Percentiles rank a stretch among this genome's conserved stretches.
Conservation (phyloP, 2,329 filamentous ascomycete species). For the Cladosporium sp. region DNA sequence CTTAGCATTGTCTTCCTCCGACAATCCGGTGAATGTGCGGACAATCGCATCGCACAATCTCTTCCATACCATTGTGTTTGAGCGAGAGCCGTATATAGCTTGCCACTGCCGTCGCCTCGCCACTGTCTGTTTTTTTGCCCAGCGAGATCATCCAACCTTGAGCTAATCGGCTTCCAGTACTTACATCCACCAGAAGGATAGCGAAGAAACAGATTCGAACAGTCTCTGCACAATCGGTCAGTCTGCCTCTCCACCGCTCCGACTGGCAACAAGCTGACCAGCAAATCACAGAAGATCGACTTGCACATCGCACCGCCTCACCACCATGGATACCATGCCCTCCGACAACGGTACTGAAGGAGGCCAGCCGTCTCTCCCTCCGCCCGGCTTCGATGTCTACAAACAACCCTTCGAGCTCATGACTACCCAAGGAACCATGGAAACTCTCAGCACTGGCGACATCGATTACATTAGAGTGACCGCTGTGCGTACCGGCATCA, state of each 20-base stretch:
- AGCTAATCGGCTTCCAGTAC: background rate
- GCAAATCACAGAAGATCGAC: background rate
- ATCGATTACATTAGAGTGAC: conserved; percentile 51
- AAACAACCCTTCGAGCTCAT: conserved; percentile 53
- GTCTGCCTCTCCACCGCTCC: background rate
- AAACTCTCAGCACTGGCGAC: conserved; percentile 41
- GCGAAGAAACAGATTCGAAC: background rate
- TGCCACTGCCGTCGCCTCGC: background rate
- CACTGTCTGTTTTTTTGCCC: background rate
- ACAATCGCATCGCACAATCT: conserved; percentile 14
- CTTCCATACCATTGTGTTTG: conserved; percentile 11
- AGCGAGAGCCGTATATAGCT: background rate
- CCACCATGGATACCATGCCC: background rate
- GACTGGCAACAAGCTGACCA: background rate
- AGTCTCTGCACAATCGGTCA: background rate
- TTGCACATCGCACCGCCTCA: background rate
- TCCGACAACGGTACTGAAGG: background rate
- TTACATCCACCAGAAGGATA: background rate
- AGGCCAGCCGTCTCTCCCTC: conserved; percentile 9
- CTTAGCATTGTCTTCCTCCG: conserved; percentile 7
- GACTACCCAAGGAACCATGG: conserved; percentile 43
- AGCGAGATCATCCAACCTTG: background rate
- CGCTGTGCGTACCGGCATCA: conserved; percentile 53
- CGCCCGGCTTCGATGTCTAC: conserved; percentile 50
- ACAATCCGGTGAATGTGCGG: background rate